Percentiles rank a stretch among this genome's conserved stretches.
Evolutionary conservation across 371 early-diverging fungal species (phyloP).

Genomic region (Rhizopus stolonifer): DNA sequence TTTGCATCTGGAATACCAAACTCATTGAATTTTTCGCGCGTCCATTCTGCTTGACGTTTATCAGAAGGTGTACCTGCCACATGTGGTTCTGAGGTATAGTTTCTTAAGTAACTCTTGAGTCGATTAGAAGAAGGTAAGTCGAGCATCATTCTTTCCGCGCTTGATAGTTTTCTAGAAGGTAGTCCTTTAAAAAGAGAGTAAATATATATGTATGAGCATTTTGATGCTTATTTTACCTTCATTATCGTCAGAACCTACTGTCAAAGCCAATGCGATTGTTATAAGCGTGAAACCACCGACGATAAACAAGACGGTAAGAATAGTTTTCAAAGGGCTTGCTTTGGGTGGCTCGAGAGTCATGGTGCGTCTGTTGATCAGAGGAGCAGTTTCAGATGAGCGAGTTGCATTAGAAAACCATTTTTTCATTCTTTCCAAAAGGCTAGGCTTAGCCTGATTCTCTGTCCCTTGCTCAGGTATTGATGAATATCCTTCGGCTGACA

Average conservation of each 20-base stretch:
- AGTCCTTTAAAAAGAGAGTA: not conserved
- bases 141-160: slow-evolving; percentile 10
- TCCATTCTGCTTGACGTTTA: slow-evolving; percentile 51
- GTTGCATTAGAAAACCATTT: slow-evolving; percentile 10
- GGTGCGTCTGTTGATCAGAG: slow-evolving; percentile 33
- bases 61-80: slow-evolving; percentile 54
- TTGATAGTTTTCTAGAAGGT: slow-evolving; percentile 7
- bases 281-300: slow-evolving; percentile 22
- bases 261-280: slow-evolving; percentile 14
- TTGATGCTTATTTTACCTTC: slow-evolving; percentile 11
- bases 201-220: not conserved
- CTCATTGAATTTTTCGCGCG: slow-evolving; percentile 46
- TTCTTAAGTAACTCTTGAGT: slow-evolving; percentile 1
- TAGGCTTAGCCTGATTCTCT: not conserved
- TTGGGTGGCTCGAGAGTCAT: slow-evolving; percentile 45
- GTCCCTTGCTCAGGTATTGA: slow-evolving; percentile 7
- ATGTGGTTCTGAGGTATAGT: slow-evolving; percentile 53
- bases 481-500: slow-evolving; percentile 4
- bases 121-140: slow-evolving; percentile 7
- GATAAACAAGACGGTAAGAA: slow-evolving; percentile 20
- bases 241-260: slow-evolving; percentile 1
- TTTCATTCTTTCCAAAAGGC: slow-evolving; percentile 1
- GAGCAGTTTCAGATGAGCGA: slow-evolving; percentile 22
- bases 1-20: slow-evolving; percentile 50
- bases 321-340: slow-evolving; percentile 17